Percentiles rank a stretch among this genome's conserved stretches.
phyloP scores from a whole-genome alignment of 2,329 filamentous ascomycete species.

The Penicillium sp. region DNA sequence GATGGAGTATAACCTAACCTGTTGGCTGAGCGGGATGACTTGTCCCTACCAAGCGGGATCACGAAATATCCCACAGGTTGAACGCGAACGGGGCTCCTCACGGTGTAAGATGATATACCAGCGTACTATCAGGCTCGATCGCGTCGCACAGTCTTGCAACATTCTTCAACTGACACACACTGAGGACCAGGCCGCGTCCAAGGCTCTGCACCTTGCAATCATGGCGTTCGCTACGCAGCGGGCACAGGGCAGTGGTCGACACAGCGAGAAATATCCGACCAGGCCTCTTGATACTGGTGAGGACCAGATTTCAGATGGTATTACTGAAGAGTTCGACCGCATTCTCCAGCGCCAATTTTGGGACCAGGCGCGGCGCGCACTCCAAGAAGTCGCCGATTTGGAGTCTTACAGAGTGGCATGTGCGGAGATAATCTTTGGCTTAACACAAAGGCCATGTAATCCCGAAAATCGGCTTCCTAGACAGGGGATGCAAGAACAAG shows the following conservation, averaged over 20 bases:
- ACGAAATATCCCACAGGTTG: not conserved
- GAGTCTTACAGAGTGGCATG: not conserved
- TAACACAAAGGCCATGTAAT: not conserved
- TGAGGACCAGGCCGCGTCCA: not conserved
- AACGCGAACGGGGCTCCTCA: not conserved
- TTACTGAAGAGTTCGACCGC: not conserved
- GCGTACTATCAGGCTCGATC: not conserved
- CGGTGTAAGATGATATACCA: not conserved
- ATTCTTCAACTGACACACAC: not conserved
- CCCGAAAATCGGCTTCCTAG: too few relatives aligned
- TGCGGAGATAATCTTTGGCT: not conserved
- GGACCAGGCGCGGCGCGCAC: not conserved
- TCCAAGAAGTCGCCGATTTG: not conserved
- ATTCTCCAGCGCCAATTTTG: not conserved
- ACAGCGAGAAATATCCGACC: not conserved
- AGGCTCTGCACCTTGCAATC: not conserved
- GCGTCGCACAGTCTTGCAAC: not conserved
- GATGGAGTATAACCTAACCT: not conserved
- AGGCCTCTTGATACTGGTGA: not conserved
- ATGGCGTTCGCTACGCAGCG: not conserved
- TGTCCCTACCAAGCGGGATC: not conserved
- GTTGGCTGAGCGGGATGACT: not conserved
- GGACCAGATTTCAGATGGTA: not conserved
- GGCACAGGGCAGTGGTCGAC: not conserved
- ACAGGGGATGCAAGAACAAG: not conserved